Base-by-base conservation (phyloP, 1,139 yeast species). In the Protomyces lactucae-debilis region DNA sequence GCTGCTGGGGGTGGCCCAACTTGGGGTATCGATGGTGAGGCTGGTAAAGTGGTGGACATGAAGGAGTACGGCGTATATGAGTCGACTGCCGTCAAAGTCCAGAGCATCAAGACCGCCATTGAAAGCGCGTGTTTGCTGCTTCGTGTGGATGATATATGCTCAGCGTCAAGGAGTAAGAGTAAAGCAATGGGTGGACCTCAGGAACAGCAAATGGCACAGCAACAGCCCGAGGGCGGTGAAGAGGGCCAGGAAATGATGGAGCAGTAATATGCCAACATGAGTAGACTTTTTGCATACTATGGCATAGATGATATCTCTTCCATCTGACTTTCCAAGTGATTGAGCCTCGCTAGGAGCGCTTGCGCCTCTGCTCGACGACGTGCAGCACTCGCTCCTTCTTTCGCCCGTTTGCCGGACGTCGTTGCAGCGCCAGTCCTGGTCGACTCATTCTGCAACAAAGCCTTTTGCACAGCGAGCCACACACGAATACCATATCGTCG, bases 1-100 rank as follows among this genome's bases (percentile, higher is more conserved):
- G 79, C 83, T 57, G 48, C 25, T 1, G 48, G 48, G 16, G 57
- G 57, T 6, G 63, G 54, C n/a, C 82, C 82, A 73, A 88, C 96
- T 0, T 88, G 80, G 76, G 99, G 99, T 75, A 86, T 93, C 69
- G 96, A 93, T 75, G 99, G 99, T 69, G 97, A 92, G 69, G 80
- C 82, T 65, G 99, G 99, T 71, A 90, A 88, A 77, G 83, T 93
- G 66, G 97, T 89, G 52, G 98, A 93, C 75, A 93, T 93, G 99
- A 84, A 87, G 70, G 87, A 84, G 32, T 93, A 91, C 76, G 99
- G 99, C 52, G 88, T 93, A 69, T 93, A 99, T 99, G 99, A 93
- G 78, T 99, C 99, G 18, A 97, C 93, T 78, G 97, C 90, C 57
- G 91, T 93, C 76, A 93, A 93, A 78, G 95, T 89, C 73, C 99